Evolutionary conservation across 805 yeast genomes (phyloP).

Genomic region (Huiozyma sinensis): DNA sequence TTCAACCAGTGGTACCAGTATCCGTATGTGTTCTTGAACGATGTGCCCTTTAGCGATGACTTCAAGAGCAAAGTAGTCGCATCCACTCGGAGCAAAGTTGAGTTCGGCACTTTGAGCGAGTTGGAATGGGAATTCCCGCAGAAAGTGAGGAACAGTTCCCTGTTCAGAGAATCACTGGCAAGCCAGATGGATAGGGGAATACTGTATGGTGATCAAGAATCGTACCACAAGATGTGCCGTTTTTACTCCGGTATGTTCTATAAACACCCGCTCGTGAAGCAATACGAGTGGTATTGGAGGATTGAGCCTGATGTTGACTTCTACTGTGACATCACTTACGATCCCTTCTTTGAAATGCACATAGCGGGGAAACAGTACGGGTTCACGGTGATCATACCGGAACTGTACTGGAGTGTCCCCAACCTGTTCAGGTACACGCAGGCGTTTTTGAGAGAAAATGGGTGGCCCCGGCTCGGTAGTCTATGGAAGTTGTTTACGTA

Average conservation of each 20-base stretch:
- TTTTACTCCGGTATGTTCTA: constrained; percentile 77
- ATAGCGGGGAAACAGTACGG: constrained; percentile 65
- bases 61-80: constrained; percentile 45
- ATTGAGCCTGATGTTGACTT: constrained; percentile 90
- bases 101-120: constrained; percentile 57
- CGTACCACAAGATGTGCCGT: constrained; percentile 92
- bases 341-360: constrained; percentile 79
- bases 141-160: not conserved
- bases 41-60: constrained; percentile 60
- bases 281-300: constrained; percentile 90
- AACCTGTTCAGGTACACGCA: constrained; percentile 65
- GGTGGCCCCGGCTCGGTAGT: constrained; percentile 46
- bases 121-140: constrained; percentile 62
- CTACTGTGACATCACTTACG: constrained; percentile 84
- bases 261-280: constrained; percentile 61
- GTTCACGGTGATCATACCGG: constrained; percentile 69
- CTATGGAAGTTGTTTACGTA: constrained; percentile 60
- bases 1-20: constrained; percentile 91
- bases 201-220: constrained; percentile 70
- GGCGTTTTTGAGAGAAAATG: constrained; percentile 41
- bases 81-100: constrained; percentile 49
- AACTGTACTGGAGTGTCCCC: constrained; percentile 73
- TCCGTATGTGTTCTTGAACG: constrained; percentile 85
- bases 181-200: constrained; percentile 71
- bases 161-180: not conserved